These are phyloP conservation scores for Trifolium fragiferum DNA, from an alignment of 306 rosid species.

Conservation along the genomic window DNA sequence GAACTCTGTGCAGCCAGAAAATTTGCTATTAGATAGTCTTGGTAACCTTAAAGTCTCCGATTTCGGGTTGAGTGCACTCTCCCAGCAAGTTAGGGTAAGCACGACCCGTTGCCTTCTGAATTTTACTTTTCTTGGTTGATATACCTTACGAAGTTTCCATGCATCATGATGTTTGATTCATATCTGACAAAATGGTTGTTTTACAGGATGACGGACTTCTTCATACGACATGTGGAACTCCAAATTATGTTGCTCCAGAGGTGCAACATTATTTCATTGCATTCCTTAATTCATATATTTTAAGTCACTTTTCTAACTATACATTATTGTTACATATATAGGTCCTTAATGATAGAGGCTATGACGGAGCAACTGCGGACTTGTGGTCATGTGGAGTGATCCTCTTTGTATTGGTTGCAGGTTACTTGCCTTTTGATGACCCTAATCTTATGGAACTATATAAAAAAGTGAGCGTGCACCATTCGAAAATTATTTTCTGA, in stretches of 20 bases:
- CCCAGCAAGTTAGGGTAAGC: constrained; percentile 91
- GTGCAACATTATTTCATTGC: constrained; percentile 47
- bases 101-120: constrained; percentile 34
- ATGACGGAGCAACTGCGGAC: constrained; percentile 95
- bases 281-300: constrained; percentile 1
- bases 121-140: constrained; percentile 35
- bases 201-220: constrained; percentile 94
- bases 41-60: constrained; percentile 97
- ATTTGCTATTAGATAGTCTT: constrained; percentile 76
- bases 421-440: constrained; percentile 98
- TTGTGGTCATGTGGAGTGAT: constrained; percentile 99
- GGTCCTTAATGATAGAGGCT: constrained; percentile 96
- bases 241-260: constrained; percentile 99
- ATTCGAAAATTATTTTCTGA: constrained; percentile 29
- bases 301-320: constrained; percentile 36
- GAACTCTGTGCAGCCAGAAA: constrained; percentile 83
- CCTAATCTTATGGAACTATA: constrained; percentile 85
- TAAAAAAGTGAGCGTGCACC: constrained; percentile 80
- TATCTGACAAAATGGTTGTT: constrained; percentile 36
- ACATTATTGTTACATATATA: constrained; percentile 38
- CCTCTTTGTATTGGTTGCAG: constrained; percentile 97
- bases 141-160: constrained; percentile 15
- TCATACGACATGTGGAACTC: constrained; percentile 99
- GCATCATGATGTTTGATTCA: constrained; percentile 18
- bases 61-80: constrained; percentile 95